These are phyloP conservation scores for Euphrasia arctica DNA, from an alignment of 305 asterid genomes.

Conservation along the genomic window DNA sequence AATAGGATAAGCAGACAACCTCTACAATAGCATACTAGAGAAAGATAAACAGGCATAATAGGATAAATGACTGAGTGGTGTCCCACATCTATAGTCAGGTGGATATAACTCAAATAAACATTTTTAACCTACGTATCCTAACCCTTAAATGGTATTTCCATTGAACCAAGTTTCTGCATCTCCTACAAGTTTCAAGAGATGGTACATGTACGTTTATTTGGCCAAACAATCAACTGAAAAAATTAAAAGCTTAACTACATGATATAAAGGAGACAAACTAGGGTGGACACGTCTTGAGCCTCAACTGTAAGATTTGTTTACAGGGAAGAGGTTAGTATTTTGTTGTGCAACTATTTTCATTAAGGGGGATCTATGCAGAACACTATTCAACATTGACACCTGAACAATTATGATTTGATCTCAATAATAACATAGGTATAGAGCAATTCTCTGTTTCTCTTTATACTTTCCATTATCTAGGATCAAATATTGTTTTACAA, in stretches of 20 bases:
- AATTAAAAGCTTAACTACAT: constrained; percentile 10
- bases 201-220: constrained; percentile 6
- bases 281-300: constrained; percentile 17
- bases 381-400: neutral
- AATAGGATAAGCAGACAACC: constrained; percentile 13
- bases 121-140: constrained; percentile 10
- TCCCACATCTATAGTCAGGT: constrained; percentile 6
- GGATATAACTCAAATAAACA: neutral
- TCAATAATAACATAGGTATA: constrained; percentile 9
- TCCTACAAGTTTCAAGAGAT: constrained; percentile 14
- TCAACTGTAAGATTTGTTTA: neutral
- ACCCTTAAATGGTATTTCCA: neutral
- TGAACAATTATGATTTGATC: neutral
- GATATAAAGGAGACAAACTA: constrained; percentile 20
- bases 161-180: constrained; percentile 16
- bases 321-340: constrained; percentile 3
- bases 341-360: neutral
- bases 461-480: neutral
- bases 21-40: constrained; percentile 19
- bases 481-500: constrained; percentile 3
- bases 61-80: constrained; percentile 10
- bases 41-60: constrained; percentile 7
- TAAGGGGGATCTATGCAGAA: neutral
- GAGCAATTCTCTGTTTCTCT: constrained; percentile 1
- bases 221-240: neutral